Conservation (phyloP, 371 early-diverging fungal species). For the Smittium mucronatum region DNA sequence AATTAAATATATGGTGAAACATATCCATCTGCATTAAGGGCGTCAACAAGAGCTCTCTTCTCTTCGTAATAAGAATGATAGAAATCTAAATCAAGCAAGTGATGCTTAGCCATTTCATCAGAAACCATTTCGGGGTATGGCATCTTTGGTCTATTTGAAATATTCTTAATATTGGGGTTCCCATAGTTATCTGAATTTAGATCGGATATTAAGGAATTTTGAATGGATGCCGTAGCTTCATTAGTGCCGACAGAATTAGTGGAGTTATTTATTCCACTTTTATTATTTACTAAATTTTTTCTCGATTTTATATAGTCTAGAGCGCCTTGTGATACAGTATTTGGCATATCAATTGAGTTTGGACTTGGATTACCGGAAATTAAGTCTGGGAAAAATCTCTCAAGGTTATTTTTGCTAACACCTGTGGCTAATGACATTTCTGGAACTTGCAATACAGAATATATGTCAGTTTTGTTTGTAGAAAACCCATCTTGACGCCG, state of each 20-base stretch:
- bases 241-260: not conserved
- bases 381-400: slow-evolving; percentile 13
- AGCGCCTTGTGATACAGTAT: not conserved
- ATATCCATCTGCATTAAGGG: slow-evolving; percentile 5
- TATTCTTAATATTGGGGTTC: not conserved
- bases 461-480: slow-evolving; percentile 14
- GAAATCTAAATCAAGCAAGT: not conserved
- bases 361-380: slow-evolving; percentile 3
- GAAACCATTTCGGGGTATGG: slow-evolving; percentile 5
- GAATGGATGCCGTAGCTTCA: not conserved
- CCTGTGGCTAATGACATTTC: slow-evolving; percentile 12
- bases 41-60: slow-evolving; percentile 1
- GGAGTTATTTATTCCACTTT: not conserved
- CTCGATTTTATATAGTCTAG: not conserved
- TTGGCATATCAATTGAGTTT: slow-evolving; percentile 4
- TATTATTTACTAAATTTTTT: too few species aligned
- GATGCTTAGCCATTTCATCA: not conserved
- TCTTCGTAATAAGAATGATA: not conserved
- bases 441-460: slow-evolving; percentile 20
- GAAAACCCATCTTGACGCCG: slow-evolving; percentile 15
- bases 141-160: slow-evolving; percentile 5
- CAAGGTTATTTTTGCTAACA: slow-evolving; percentile 6
- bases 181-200: not conserved
- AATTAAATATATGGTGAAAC: slow-evolving; percentile 11
- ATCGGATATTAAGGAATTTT: not conserved